Conservation (phyloP, 345 rosid species). For the Populus davidiana region DNA sequence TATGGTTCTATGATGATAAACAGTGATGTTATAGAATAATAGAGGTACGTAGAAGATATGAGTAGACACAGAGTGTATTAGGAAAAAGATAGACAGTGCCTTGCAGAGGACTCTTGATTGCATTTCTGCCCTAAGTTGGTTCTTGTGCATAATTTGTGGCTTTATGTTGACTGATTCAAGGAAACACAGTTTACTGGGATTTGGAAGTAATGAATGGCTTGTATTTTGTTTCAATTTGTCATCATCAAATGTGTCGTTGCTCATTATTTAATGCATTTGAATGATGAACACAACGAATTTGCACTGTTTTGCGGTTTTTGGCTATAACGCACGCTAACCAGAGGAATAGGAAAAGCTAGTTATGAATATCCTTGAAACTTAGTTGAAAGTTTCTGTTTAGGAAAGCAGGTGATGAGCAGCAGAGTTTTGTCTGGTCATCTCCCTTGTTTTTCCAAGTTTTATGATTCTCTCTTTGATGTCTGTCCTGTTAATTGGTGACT, state of each 20-base stretch:
- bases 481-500: neutral
- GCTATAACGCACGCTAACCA: neutral
- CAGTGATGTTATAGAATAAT: neutral
- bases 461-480: neutral
- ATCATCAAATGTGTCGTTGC: neutral
- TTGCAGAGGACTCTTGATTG: neutral
- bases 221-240: neutral
- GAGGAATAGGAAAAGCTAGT: neutral
- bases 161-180: neutral
- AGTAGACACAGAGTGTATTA: neutral
- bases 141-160: neutral
- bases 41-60: neutral
- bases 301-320: neutral
- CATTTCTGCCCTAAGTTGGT: neutral
- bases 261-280: neutral
- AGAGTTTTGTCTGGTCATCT: neutral
- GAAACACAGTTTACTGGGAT: neutral
- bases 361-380: neutral
- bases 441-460: neutral
- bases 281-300: neutral
- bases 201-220: neutral
- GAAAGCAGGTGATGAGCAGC: neutral
- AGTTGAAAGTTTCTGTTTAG: neutral
- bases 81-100: neutral
- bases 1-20: neutral